These are phyloP conservation scores for Diaporthe sp. DNA, from an alignment of 2,329 filamentous ascomycete genomes.

Conservation along the genomic window DNA sequence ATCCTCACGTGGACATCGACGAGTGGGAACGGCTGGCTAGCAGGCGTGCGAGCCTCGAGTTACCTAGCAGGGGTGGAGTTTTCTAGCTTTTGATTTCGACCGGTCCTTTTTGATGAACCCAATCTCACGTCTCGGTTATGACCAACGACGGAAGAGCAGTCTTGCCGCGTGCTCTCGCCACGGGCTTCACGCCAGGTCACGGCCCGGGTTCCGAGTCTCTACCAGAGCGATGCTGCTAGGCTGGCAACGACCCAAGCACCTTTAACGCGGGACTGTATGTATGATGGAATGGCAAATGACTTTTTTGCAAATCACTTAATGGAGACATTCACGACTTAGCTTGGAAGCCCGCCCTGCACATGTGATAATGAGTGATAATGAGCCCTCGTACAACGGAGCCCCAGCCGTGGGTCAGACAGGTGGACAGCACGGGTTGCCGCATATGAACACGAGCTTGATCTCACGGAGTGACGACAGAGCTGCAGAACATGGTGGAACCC, in stretches of 20 bases:
- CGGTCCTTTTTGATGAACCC: slow-evolving; percentile 37
- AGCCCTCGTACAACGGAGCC: neutral
- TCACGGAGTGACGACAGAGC: slow-evolving; percentile 24
- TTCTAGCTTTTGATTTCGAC: slow-evolving; percentile 40
- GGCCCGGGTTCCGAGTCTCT: slow-evolving; percentile 46
- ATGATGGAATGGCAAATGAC: slow-evolving; percentile 60
- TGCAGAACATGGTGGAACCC: slow-evolving; percentile 19
- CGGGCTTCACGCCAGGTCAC: slow-evolving; percentile 48
- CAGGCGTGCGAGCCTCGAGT: slow-evolving; percentile 31
- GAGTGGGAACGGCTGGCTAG: slow-evolving; percentile 28
- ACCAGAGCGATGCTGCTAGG: slow-evolving; percentile 41
- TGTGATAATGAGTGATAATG: slow-evolving; percentile 23
- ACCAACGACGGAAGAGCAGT: slow-evolving; percentile 48
- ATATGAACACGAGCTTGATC: slow-evolving; percentile 14
- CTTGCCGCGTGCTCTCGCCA: slow-evolving; percentile 54
- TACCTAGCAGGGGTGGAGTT: slow-evolving; percentile 27
- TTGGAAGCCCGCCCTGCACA: neutral
- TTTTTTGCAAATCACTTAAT: slow-evolving; percentile 61
- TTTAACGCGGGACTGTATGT: slow-evolving; percentile 53
- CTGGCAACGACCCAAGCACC: slow-evolving; percentile 45
- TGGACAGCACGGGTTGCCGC: neutral
- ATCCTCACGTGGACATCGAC: slow-evolving; percentile 10
- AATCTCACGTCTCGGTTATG: slow-evolving; percentile 39
- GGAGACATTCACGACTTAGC: slow-evolving; percentile 49
- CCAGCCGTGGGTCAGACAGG: neutral